A percentile compares a stretch with the other conserved stretches of the same genome.
Evolutionary conservation across 805 yeast species (phyloP).

Genomic region (Clavispora santaluciae): DNA sequence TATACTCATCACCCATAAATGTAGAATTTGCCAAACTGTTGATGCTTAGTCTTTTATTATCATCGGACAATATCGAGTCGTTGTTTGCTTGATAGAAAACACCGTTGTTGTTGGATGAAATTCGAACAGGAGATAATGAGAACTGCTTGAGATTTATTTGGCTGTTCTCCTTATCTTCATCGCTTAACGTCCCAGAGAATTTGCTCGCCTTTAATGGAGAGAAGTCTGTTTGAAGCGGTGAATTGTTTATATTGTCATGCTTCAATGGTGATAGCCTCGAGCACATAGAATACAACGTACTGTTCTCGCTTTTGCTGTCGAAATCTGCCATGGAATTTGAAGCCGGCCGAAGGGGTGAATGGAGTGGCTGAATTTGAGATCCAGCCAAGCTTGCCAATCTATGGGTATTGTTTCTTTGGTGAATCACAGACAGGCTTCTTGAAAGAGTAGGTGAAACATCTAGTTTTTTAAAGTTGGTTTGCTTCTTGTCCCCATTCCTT

Average conservation of each 20-base stretch:
- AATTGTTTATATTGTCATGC: constrained; percentile 1
- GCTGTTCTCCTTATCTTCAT: constrained; percentile 15
- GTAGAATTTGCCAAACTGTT: constrained; percentile 34
- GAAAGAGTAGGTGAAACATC: background rate
- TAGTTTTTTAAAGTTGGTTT: background rate
- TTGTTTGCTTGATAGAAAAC: background rate
- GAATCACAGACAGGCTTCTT: background rate
- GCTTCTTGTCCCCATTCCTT: background rate
- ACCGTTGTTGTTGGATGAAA: constrained; percentile 10
- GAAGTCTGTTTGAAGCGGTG: background rate
- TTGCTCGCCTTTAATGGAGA: constrained; percentile 1
- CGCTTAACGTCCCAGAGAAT: background rate
- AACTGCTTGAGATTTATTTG: background rate
- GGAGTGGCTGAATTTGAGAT: constrained; percentile 8
- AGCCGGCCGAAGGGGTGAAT: constrained; percentile 4
- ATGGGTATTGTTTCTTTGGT: background rate
- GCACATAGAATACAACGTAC: constrained; percentile 15
- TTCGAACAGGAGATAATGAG: constrained; percentile 9
- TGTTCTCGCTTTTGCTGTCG: constrained; percentile 6
- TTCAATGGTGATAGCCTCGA: constrained; percentile 14
- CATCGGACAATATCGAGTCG: background rate
- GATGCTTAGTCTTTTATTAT: constrained; percentile 13
- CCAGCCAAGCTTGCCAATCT: background rate
- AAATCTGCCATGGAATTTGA: background rate
- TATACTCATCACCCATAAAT: constrained; percentile 37